Evolutionary conservation across 164 flowering plant genomes (phyloP), one percentile per base, ranked within the genome.

Genomic region (Umbellularia californica): DNA sequence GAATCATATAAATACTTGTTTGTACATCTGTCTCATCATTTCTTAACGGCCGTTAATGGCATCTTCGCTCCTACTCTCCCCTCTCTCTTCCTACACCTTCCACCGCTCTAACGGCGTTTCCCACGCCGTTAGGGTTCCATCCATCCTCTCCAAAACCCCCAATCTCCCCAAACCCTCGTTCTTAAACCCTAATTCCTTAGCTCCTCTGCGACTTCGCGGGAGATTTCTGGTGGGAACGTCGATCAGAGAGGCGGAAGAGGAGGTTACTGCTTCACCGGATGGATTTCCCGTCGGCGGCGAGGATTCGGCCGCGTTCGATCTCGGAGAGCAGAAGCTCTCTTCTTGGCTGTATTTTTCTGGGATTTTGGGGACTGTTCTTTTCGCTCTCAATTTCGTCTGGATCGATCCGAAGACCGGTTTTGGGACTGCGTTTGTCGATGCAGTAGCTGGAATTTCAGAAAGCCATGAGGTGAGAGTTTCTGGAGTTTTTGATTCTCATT

Each of bases 311-410:
- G 83, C 58, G 0, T 95, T 95, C 65, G 86, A 89, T 14, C 74
- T 95, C 28, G 78, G 82, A 5, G 74, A 88, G 72, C 98, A 93
- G 84, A 93, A 88, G 82, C 67, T 92, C 14, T 71, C 86, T 62
- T 93, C 99, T 23, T 95, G 99, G 99, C 64, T 93, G 72, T 90
- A 90, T 76, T 95, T 95, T 74, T 70, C 81, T 51, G 83, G 81
- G 17, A 81, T 93, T 74, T 77, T 93, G 67, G 96, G 98, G 1
- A 87, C 83, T 77, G 98, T 95, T 70, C 80, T 93, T 15, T 86
- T 82, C 58, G 83, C 86, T 7, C 89, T 95, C 33, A 77, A 95
- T 67, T 88, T 89, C 3, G 84, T 64, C 65, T 95, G 98, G 99
- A 87, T 95, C 68, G 99, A 95, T 78, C 81, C 85, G 65, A 82